Evolutionary conservation across 345 rosid species (phyloP).

Genomic region (Pugionium dolabratum): DNA sequence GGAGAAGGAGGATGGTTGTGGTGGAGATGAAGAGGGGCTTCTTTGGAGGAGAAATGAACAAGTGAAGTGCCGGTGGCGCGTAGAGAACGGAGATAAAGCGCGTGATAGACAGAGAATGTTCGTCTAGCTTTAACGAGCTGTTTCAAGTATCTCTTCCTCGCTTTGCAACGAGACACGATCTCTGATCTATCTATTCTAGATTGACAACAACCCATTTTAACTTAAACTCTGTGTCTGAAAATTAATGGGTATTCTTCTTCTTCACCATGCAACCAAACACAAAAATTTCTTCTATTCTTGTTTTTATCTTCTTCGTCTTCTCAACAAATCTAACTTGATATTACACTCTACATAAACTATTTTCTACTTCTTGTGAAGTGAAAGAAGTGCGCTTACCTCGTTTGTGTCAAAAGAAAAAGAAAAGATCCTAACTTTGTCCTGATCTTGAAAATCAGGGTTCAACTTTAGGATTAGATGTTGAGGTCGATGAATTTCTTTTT

Average conservation of each 20-base stretch:
- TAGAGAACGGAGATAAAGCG: conserved; percentile 86
- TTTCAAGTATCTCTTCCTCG: conserved; percentile 85
- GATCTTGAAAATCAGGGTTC: conserved; percentile 39
- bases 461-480: conserved; percentile 31
- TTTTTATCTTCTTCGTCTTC: conserved; percentile 8
- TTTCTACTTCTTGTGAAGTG: conserved; percentile 24
- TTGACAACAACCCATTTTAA: conserved; percentile 76
- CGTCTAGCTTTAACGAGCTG: conserved; percentile 82
- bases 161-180: conserved; percentile 83
- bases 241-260: conserved; percentile 16
- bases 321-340: conserved; percentile 20
- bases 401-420: conserved; percentile 37
- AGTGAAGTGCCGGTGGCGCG: conserved; percentile 85
- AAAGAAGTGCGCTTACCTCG: conserved; percentile 40
- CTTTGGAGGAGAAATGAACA: conserved; percentile 68
- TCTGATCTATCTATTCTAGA: conserved; percentile 81
- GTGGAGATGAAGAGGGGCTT: conserved; percentile 60
- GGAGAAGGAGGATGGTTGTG: conserved; percentile 42
- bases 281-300: not conserved
- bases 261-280: conserved; percentile 33
- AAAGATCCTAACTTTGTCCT: conserved; percentile 39
- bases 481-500: not conserved
- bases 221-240: conserved; percentile 10
- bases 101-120: conserved; percentile 75
- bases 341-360: conserved; percentile 18